Percentiles rank a stretch among this genome's conserved stretches.
These are phyloP conservation scores for Plasmodium coatneyi DNA, from an alignment of 169 alveolate genomes.

Conservation along the genomic window DNA sequence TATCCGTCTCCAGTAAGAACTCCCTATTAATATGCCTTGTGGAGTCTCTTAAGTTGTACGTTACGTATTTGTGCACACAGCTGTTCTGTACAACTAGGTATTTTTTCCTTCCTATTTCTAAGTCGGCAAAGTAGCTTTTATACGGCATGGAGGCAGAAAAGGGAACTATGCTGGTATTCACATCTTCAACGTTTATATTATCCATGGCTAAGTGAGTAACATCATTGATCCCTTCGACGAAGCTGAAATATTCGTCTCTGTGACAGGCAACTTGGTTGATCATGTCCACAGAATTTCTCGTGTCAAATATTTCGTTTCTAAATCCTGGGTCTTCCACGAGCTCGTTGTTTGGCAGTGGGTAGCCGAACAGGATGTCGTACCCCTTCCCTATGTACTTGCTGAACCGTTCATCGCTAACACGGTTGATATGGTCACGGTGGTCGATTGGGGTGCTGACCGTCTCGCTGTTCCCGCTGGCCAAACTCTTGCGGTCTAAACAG, in stretches of 20 bases:
- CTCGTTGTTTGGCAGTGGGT: slow-evolving; percentile 67
- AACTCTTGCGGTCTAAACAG: not conserved
- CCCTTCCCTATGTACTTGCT: slow-evolving; percentile 62
- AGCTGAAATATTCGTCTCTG: slow-evolving; percentile 46
- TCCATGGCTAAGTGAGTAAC: slow-evolving; percentile 53
- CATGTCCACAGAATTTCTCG: slow-evolving; percentile 13
- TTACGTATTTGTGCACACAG: slow-evolving; percentile 37
- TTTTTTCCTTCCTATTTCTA: slow-evolving; percentile 61
- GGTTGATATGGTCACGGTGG: not conserved
- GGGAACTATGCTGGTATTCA: slow-evolving; percentile 28
- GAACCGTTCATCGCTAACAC: slow-evolving; percentile 19
- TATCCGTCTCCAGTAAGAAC: slow-evolving; percentile 40
- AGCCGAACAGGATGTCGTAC: slow-evolving; percentile 65
- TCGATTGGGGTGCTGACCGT: not conserved
- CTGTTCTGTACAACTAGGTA: slow-evolving; percentile 46
- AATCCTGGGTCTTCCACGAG: slow-evolving; percentile 59
- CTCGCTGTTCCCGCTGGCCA: not conserved
- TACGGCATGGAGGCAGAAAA: slow-evolving; percentile 74
- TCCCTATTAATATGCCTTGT: slow-evolving; percentile 24
- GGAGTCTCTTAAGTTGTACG: slow-evolving; percentile 37
- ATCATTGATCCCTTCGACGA: slow-evolving; percentile 54
- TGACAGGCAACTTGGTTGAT: slow-evolving; percentile 24
- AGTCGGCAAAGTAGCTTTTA: slow-evolving; percentile 43
- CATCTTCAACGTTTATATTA: slow-evolving; percentile 41
- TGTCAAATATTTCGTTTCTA: slow-evolving; percentile 37